phyloP scores from a whole-genome alignment of 495 filamentous ascomycete genomes.

The Daldinia concentrica region DNA sequence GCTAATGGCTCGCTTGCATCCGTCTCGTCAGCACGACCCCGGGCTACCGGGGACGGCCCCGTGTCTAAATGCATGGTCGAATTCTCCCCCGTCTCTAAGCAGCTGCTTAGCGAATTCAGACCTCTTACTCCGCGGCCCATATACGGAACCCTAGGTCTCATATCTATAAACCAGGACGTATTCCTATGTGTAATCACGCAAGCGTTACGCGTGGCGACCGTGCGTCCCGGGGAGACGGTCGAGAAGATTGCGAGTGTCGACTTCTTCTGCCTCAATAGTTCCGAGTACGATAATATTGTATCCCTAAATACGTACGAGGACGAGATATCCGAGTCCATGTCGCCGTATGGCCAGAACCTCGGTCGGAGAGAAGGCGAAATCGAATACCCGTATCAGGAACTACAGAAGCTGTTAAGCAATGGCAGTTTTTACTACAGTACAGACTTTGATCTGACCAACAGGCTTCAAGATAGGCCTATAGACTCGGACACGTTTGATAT shows the following conservation, averaged over 20 bases:
- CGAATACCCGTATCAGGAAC: constrained; percentile 87
- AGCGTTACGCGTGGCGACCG: constrained; percentile 77
- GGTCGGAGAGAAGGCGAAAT: constrained; percentile 70
- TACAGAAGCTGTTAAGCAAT: constrained; percentile 90
- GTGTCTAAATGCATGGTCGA: constrained; percentile 83
- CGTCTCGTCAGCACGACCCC: constrained; percentile 53
- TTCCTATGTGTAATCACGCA: constrained; percentile 92
- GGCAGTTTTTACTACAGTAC: constrained; percentile 99
- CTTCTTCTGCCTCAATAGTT: constrained; percentile 89
- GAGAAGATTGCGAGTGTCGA: constrained; percentile 87
- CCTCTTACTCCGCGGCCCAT: constrained; percentile 76
- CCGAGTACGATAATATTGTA: constrained; percentile 83
- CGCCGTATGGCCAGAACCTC: constrained; percentile 65
- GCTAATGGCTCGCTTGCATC: constrained; percentile 62
- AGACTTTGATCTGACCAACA: constrained; percentile 94
- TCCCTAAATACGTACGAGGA: constrained; percentile 59
- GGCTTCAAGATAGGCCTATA: constrained; percentile 79
- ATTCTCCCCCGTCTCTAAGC: constrained; percentile 71
- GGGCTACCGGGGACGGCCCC: constrained; percentile 48
- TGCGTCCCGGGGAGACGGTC: constrained; percentile 87
- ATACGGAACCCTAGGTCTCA: constrained; percentile 88
- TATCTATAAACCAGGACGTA: constrained; percentile 84
- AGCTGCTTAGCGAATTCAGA: constrained; percentile 77
- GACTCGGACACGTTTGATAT: constrained; percentile 75
- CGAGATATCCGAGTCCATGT: constrained; percentile 54